Evolutionary conservation across 176 grass and related monocot species (phyloP).

Genomic region (Lolium rigidum): DNA sequence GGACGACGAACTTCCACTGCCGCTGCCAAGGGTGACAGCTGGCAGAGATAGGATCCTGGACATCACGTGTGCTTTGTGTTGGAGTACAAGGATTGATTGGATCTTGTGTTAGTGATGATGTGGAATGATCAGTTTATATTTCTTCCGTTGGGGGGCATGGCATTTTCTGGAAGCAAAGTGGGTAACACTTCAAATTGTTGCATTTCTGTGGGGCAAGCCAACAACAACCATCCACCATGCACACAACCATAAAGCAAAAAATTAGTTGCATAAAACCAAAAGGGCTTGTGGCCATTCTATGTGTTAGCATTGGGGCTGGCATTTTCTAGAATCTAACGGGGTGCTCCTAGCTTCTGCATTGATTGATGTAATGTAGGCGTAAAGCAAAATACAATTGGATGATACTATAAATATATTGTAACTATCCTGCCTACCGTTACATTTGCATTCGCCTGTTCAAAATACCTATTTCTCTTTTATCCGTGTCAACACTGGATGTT

Average conservation of each 20-base stretch:
- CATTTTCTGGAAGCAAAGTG: not conserved
- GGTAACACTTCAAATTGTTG: not conserved
- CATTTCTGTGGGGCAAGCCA: too few relatives aligned
- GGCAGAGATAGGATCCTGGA: not conserved
- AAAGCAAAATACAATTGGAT: not conserved
- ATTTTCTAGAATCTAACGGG: too few relatives aligned
- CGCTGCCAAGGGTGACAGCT: not conserved
- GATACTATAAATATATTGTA: too few relatives aligned
- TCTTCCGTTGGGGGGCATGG: not conserved
- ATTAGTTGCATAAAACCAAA: too few relatives aligned
- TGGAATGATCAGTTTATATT: conserved; percentile 7
- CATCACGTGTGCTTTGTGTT: not conserved
- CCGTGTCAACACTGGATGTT: too few relatives aligned
- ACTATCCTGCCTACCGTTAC: not conserved
- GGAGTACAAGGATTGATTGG: not conserved
- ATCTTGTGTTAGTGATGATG: not conserved
- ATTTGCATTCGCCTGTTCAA: not conserved
- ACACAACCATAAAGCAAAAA: too few relatives aligned
- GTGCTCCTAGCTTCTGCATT: not conserved
- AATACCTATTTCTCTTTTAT: not conserved
- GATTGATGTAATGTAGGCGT: too few relatives aligned
- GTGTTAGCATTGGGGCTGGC: too few relatives aligned
- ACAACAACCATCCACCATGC: too few relatives aligned
- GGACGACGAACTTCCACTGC: conserved; percentile 25
- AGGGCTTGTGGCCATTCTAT: too few relatives aligned